These are phyloP conservation scores for Eimeria necatrix DNA, from an alignment of 169 alveolate species.

Conservation along the genomic window DNA sequence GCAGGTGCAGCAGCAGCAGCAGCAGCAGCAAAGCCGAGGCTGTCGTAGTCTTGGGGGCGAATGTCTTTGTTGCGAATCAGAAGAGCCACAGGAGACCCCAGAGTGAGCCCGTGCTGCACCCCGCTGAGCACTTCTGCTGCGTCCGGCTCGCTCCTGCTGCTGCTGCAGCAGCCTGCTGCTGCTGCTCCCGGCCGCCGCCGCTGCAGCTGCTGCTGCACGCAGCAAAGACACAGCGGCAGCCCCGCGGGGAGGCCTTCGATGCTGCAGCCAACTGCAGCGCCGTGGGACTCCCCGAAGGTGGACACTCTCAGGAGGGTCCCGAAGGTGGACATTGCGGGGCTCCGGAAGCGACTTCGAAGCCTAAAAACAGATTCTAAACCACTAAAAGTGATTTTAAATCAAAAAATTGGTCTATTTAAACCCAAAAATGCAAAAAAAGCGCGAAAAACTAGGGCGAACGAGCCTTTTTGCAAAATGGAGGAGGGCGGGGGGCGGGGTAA, in stretches of 20 bases:
- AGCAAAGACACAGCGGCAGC: constrained; percentile 76
- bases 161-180: constrained; percentile 66
- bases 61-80: constrained; percentile 85
- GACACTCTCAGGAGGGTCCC: constrained; percentile 86
- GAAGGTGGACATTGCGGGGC: constrained; percentile 84
- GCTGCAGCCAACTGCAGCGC: constrained; percentile 87
- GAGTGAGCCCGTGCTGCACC: constrained; percentile 84
- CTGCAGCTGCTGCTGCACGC: constrained; percentile 84
- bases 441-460: no score
- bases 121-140: constrained; percentile 84
- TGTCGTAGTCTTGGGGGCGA: constrained; percentile 80
- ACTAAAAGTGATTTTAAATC: background rate
- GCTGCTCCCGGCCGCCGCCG: constrained; percentile 87
- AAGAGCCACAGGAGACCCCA: constrained; percentile 87
- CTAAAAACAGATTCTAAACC: no score
- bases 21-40: background rate
- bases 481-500: no score
- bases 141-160: constrained; percentile 85
- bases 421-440: background rate
- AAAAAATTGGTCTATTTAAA: background rate
- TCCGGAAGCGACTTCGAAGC: background rate
- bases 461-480: no score
- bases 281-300: constrained; percentile 92
- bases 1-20: constrained; percentile 34
- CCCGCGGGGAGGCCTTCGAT: constrained; percentile 90